These are phyloP conservation scores for Panus rudis DNA, from an alignment of 768 basidiomycete genomes.

Conservation along the genomic window DNA sequence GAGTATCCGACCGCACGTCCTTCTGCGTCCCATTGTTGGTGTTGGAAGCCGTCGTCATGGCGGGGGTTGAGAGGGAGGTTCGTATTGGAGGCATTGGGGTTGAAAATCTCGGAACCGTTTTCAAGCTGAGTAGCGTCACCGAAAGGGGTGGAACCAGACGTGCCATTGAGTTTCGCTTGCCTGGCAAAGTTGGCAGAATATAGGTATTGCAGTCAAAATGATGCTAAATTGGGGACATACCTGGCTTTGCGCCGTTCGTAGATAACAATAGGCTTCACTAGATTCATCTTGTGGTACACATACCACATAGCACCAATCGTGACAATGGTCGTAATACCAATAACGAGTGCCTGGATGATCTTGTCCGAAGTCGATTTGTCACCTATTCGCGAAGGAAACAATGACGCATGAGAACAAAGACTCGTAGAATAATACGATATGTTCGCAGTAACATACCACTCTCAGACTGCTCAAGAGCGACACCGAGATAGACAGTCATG, in stretches of 20 bases:
- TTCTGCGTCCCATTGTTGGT: constrained; percentile 45
- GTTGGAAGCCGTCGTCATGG: constrained; percentile 16
- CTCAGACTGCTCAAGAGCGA: constrained; percentile 49
- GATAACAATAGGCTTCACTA: constrained; percentile 59
- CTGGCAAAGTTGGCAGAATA: constrained; percentile 24
- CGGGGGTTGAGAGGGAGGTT: constrained; percentile 36
- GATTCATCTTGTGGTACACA: constrained; percentile 65
- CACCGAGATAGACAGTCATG: constrained; percentile 86
- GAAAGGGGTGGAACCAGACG: constrained; percentile 14
- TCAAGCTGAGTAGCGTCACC: constrained; percentile 26
- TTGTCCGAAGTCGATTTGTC: constrained; percentile 49
- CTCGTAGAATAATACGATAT: constrained; percentile 1
- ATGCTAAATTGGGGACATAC: constrained; percentile 23
- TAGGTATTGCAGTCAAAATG: neutral
- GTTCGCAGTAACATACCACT: constrained; percentile 4
- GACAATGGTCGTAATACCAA: constrained; percentile 61
- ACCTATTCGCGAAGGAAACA: no score
- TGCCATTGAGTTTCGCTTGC: constrained; percentile 40
- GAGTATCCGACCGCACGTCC: constrained; percentile 45
- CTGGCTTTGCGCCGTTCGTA: constrained; percentile 65
- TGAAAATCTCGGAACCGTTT: constrained; percentile 27
- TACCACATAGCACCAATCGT: constrained; percentile 82
- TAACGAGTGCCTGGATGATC: constrained; percentile 62
- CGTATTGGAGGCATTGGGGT: constrained; percentile 30
- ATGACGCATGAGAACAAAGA: no score